Evolutionary conservation across 371 early-diverging fungal genomes (phyloP).

Genomic region (Syncephalastrum racemosum): DNA sequence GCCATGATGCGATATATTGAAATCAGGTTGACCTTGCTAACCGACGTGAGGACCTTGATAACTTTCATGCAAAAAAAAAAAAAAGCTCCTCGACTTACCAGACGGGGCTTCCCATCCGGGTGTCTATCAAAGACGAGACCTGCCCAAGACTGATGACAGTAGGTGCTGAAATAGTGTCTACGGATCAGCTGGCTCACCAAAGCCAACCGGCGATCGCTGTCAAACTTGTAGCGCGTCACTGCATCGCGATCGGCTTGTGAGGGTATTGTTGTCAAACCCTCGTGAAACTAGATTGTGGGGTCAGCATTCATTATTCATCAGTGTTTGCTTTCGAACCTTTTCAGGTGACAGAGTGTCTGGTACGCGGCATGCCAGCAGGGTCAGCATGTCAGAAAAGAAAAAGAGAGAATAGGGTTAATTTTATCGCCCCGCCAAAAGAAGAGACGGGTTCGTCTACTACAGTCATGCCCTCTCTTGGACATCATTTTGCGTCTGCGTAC

Average conservation of each 20-base stretch:
- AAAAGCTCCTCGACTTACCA: constrained; percentile 13
- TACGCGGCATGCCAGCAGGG: constrained; percentile 6
- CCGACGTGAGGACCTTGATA: background rate
- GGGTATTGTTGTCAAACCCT: constrained; percentile 30
- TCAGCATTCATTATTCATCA: too few species aligned
- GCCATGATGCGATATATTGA: constrained; percentile 68
- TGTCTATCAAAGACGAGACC: constrained; percentile 21
- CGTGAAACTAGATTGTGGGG: constrained; percentile 21
- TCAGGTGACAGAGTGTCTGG: too few species aligned
- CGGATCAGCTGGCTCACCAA: constrained; percentile 33
- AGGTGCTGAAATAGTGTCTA: constrained; percentile 30
- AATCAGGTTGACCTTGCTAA: constrained; percentile 24
- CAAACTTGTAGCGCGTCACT: constrained; percentile 34
- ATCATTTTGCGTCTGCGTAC: constrained; percentile 7
- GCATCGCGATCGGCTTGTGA: constrained; percentile 18
- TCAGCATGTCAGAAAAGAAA: background rate
- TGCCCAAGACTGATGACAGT: constrained; percentile 22
- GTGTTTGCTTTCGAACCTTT: too few species aligned
- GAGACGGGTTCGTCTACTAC: too few species aligned
- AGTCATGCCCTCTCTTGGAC: too few species aligned
- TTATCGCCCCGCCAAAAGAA: too few species aligned
- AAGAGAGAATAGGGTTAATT: background rate
- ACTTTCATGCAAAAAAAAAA: background rate
- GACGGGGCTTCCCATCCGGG: constrained; percentile 23
- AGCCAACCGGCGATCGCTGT: constrained; percentile 31